These are phyloP conservation scores for Fusarium abutilonis DNA, from an alignment of 2,329 filamentous ascomycete genomes.

Conservation along the genomic window DNA sequence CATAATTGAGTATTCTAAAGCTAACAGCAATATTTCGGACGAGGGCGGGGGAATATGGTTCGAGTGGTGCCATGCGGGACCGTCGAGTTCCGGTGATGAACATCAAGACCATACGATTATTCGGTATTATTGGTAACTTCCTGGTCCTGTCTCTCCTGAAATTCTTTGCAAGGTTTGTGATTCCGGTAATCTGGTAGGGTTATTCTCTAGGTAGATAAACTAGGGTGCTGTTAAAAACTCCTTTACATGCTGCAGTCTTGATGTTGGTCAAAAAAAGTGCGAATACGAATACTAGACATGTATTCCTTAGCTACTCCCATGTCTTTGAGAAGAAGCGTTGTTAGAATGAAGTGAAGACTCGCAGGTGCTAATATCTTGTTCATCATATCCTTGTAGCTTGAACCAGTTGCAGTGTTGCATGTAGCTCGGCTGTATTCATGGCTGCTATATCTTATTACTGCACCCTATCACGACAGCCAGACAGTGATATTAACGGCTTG, in stretches of 20 bases:
- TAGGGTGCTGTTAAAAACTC: background rate
- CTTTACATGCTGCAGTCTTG: background rate
- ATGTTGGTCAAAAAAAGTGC: background rate
- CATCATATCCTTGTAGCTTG: no score
- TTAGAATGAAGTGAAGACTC: background rate
- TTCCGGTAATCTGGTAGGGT: conserved; percentile 18
- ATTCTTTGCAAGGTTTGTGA: background rate
- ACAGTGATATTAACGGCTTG: no score
- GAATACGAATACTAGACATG: conserved; percentile 35
- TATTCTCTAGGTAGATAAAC: background rate
- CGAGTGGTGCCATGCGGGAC: conserved; percentile 43
- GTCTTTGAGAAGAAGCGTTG: no score
- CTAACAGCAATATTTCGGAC: conserved; percentile 22
- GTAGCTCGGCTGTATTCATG: no score
- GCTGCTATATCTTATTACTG: no score
- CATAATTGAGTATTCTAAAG: background rate
- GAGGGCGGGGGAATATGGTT: conserved; percentile 33
- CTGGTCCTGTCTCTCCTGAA: conserved; percentile 4
- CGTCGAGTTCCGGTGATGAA: conserved; percentile 36
- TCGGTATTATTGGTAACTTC: conserved; percentile 39
- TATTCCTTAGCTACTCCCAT: background rate
- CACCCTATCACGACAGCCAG: no score
- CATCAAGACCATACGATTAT: conserved; percentile 44
- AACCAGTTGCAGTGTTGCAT: no score
- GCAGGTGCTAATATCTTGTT: background rate